Conservation (phyloP, 805 yeast species). For the Yarrowia osloensis region DNA sequence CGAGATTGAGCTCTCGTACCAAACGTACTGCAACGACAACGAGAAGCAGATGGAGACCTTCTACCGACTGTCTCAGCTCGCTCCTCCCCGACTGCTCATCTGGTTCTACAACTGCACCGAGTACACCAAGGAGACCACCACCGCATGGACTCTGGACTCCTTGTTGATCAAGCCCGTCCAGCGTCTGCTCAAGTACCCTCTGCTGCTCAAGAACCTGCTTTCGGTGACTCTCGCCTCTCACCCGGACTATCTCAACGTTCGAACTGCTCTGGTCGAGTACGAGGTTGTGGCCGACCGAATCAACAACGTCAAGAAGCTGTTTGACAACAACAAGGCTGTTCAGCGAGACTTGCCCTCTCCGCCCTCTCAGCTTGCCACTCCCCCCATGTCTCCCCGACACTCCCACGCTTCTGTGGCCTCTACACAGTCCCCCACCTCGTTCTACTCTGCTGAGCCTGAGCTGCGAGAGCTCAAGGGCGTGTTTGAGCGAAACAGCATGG, state of each 20-base stretch:
- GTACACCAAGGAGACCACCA: constrained; percentile 39
- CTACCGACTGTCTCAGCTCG: constrained; percentile 35
- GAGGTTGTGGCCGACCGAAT: constrained; percentile 36
- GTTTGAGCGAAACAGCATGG: constrained; percentile 7
- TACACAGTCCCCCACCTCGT: not conserved
- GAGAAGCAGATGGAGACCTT: constrained; percentile 40
- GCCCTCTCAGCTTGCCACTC: constrained; percentile 6
- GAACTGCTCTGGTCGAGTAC: constrained; percentile 35
- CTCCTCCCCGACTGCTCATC: constrained; percentile 37
- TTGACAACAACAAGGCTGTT: constrained; percentile 30
- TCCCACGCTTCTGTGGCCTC: not conserved
- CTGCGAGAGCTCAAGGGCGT: constrained; percentile 16
- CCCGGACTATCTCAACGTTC: constrained; percentile 49
- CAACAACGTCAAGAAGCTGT: constrained; percentile 32
- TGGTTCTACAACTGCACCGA: constrained; percentile 44
- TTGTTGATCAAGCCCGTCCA: constrained; percentile 51
- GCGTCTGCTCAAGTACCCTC: constrained; percentile 48
- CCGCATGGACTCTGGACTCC: constrained; percentile 48
- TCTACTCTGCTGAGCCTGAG: constrained; percentile 20
- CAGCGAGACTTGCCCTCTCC: constrained; percentile 7
- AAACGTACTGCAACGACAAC: constrained; percentile 41
- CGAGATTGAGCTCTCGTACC: constrained; percentile 42
- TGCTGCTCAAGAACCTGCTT: constrained; percentile 43
- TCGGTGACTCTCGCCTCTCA: constrained; percentile 43
- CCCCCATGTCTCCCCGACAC: constrained; percentile 19